phyloP scores from a whole-genome alignment of 2,329 filamentous ascomycete genomes.

The Aspergillus terreus region DNA sequence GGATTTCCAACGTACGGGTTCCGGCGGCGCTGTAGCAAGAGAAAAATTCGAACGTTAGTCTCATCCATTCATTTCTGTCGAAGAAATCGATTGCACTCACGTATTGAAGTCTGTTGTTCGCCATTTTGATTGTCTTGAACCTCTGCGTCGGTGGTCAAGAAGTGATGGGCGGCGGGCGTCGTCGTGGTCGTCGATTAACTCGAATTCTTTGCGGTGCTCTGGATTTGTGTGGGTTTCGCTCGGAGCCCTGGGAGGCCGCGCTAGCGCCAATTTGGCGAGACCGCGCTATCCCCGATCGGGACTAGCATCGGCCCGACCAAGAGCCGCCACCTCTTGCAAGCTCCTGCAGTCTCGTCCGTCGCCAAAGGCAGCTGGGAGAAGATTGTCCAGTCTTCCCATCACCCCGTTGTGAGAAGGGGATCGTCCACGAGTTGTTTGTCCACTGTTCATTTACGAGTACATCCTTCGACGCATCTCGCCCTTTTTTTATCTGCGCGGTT shows the following conservation, averaged over 20 bases:
- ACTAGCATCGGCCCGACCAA: constrained; percentile 18
- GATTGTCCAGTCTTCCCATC: not conserved
- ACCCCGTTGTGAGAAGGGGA: constrained; percentile 5
- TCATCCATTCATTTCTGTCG: not conserved
- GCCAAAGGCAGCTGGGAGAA: constrained; percentile 12
- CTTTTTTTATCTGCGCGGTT: not conserved
- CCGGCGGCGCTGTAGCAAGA: constrained; percentile 60
- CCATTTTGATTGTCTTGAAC: constrained; percentile 49
- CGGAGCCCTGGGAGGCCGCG: constrained; percentile 35
- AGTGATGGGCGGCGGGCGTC: constrained; percentile 32
- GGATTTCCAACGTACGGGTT: constrained; percentile 64
- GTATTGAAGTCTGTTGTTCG: constrained; percentile 51
- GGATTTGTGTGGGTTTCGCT: constrained; percentile 45
- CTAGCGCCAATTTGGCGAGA: constrained; percentile 37
- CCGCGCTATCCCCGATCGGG: constrained; percentile 24
- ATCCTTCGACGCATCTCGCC: not conserved
- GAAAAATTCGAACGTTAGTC: not conserved
- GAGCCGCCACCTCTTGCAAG: constrained; percentile 35
- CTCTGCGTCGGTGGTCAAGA: constrained; percentile 40
- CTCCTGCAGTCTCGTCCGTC: constrained; percentile 22
- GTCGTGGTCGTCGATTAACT: constrained; percentile 42
- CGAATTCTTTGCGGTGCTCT: constrained; percentile 33
- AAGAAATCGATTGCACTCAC: constrained; percentile 27
- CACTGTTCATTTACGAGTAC: not conserved
- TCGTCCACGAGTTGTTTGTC: not conserved